phyloP scores from a whole-genome alignment of 495 filamentous ascomycete species.

The Clavariopsis aquatica region DNA sequence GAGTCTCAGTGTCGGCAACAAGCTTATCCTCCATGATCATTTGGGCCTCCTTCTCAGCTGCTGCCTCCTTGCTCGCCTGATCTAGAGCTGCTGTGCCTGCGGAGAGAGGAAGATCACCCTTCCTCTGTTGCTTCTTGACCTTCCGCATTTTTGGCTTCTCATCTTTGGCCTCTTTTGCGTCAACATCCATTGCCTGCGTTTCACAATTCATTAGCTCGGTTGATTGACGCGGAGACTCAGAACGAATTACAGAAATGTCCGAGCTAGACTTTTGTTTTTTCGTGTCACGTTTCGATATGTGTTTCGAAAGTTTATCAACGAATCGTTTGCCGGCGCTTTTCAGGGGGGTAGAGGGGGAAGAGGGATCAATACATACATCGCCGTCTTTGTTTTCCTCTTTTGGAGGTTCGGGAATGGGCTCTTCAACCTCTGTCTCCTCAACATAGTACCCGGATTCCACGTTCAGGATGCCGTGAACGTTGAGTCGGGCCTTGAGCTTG shows the following conservation, averaged over 20 bases:
- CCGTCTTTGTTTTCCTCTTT: constrained; percentile 62
- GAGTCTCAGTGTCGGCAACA: constrained; percentile 96
- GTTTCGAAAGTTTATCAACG: neutral
- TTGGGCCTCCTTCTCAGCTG: constrained; percentile 75
- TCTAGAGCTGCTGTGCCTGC: constrained; percentile 80
- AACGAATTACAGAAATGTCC: constrained; percentile 13
- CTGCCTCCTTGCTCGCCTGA: constrained; percentile 60
- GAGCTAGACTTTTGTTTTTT: constrained; percentile 35
- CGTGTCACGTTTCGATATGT: constrained; percentile 13
- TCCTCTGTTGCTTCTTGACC: constrained; percentile 99
- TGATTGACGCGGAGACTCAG: constrained; percentile 4
- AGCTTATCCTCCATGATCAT: constrained; percentile 99
- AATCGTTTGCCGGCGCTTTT: constrained; percentile 13
- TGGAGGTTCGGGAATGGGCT: constrained; percentile 67
- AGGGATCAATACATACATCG: constrained; percentile 50
- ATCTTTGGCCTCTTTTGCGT: constrained; percentile 57
- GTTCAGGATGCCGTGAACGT: constrained; percentile 94
- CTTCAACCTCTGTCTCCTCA: constrained; percentile 97
- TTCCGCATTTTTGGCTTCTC: constrained; percentile 94
- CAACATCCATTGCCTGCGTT: constrained; percentile 87
- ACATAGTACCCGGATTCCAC: constrained; percentile 97
- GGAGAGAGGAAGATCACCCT: constrained; percentile 90
- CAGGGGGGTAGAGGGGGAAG: constrained; percentile 3
- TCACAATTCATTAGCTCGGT: constrained; percentile 21
- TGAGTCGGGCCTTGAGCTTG: constrained; percentile 98